Percentiles rank a stretch among this genome's conserved stretches.
Evolutionary conservation across 2,329 filamentous ascomycete genomes (phyloP).

Genomic region (Phyllosticta citribraziliensis): DNA sequence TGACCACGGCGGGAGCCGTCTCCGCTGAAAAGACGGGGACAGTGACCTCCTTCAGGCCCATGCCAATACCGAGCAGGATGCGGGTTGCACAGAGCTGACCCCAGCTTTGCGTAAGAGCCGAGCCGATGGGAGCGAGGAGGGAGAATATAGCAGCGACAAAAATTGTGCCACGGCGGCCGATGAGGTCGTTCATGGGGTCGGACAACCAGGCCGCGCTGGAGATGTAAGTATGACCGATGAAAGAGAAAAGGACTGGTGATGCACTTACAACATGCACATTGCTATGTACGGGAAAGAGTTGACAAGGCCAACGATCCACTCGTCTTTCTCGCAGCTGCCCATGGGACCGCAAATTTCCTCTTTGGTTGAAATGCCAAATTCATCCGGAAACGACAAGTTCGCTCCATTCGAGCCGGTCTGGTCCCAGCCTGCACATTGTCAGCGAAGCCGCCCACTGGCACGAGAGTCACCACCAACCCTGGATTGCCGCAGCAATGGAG

Average conservation of each 20-base stretch:
- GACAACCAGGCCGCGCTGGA: not conserved
- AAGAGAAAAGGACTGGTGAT: not conserved
- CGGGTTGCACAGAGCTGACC: slow-evolving; percentile 25
- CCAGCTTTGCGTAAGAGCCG: slow-evolving; percentile 28
- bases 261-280: slow-evolving; percentile 11
- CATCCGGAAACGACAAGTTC: slow-evolving; percentile 49
- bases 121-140: slow-evolving; percentile 27
- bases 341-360: not conserved
- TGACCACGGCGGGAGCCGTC: slow-evolving; percentile 27
- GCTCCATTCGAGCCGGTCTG: slow-evolving; percentile 28
- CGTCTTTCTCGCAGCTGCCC: slow-evolving; percentile 21
- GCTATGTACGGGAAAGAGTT: slow-evolving; percentile 15
- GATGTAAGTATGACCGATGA: not conserved
- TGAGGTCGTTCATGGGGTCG: slow-evolving; percentile 15
- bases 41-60: slow-evolving; percentile 36
- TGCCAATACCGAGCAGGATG: slow-evolving; percentile 30
- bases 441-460: not conserved
- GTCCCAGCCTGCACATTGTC: not conserved
- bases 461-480: slow-evolving; percentile 32
- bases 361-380: slow-evolving; percentile 41
- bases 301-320: slow-evolving; percentile 19
- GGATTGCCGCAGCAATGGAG: slow-evolving; percentile 59
- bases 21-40: slow-evolving; percentile 34
- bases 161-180: slow-evolving; percentile 22
- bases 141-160: slow-evolving; percentile 20